A percentile compares a stretch with the other conserved stretches of the same genome.
These are phyloP conservation scores for Linnemannia elongata DNA, from an alignment of 192 early-diverging fungal genomes.

Conservation along the genomic window DNA sequence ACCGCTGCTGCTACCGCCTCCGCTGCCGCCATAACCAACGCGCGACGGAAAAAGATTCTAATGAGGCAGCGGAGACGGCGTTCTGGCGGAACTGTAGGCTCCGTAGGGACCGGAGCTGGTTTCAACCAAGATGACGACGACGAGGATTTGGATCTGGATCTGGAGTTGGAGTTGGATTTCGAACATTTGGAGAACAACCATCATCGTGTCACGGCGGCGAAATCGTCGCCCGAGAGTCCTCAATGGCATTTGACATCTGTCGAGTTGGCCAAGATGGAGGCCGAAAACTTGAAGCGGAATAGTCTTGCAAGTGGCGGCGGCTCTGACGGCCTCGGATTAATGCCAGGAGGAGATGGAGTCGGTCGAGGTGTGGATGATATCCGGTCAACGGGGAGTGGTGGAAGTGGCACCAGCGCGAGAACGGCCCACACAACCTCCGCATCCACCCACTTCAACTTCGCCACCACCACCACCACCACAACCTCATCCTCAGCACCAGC, in stretches of 20 bases:
- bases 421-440: not conserved
- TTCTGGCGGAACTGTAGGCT: not conserved
- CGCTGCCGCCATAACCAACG: not conserved
- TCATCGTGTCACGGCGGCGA: not conserved
- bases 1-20: too few species aligned
- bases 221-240: conserved; percentile 23
- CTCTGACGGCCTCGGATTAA: too few species aligned
- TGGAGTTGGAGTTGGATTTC: not conserved
- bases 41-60: not conserved
- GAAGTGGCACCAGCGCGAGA: not conserved
- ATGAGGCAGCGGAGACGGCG: not conserved
- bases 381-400: not conserved
- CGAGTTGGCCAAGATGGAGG: conserved; percentile 19
- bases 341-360: not conserved
- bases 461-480: not conserved
- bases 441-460: not conserved
- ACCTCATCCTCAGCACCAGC: not conserved
- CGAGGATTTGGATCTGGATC: not conserved
- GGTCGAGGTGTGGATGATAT: not conserved
- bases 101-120: not conserved
- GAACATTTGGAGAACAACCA: too few species aligned
- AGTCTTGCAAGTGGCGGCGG: too few species aligned
- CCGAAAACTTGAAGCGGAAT: not conserved
- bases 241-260: conserved; percentile 33
- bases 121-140: not conserved